phyloP scores from a whole-genome alignment of 371 early-diverging fungal species.

The Paraphysoderma sedebokerense region DNA sequence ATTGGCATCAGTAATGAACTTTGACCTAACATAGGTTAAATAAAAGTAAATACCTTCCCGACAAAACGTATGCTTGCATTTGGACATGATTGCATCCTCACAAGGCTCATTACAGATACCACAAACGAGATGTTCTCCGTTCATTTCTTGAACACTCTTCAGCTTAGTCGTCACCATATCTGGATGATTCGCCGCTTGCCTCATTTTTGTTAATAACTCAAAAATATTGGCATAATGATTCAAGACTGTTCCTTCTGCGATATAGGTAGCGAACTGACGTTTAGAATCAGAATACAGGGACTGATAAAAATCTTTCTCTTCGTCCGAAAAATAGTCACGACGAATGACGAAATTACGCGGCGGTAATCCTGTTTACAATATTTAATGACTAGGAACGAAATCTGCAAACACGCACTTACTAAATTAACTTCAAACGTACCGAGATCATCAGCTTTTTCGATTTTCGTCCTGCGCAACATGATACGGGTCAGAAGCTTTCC shows the following conservation, averaged over 20 bases:
- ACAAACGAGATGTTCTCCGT: slow-evolving; percentile 47
- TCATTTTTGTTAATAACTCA: slow-evolving; percentile 26
- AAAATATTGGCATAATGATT: slow-evolving; percentile 89
- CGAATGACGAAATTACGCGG: slow-evolving; percentile 65
- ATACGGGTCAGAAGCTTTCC: slow-evolving; percentile 60
- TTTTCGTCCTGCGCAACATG: slow-evolving; percentile 87
- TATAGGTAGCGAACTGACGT: slow-evolving; percentile 72
- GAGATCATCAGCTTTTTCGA: slow-evolving; percentile 77
- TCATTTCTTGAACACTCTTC: not conserved
- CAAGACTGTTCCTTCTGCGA: slow-evolving; percentile 63
- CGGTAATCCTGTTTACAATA: too few relatives aligned
- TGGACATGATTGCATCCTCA: slow-evolving; percentile 74
- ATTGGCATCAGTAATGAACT: too few relatives aligned
- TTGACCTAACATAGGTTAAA: too few relatives aligned
- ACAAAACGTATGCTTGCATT: slow-evolving; percentile 85
- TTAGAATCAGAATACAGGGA: slow-evolving; percentile 62
- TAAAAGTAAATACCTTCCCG: slow-evolving; percentile 25
- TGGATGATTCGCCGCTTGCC: slow-evolving; percentile 75
- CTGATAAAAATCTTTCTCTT: slow-evolving; percentile 84
- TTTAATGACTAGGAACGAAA: too few relatives aligned
- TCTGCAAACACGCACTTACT: too few relatives aligned
- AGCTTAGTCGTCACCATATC: slow-evolving; percentile 46
- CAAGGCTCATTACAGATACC: slow-evolving; percentile 74
- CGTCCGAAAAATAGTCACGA: slow-evolving; percentile 69
- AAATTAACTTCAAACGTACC: too few relatives aligned